A percentile compares a stretch with the other conserved stretches of the same genome.
Evolutionary conservation across 139 green algal genomes (phyloP).

Genomic region (Chlorella vulgaris): DNA sequence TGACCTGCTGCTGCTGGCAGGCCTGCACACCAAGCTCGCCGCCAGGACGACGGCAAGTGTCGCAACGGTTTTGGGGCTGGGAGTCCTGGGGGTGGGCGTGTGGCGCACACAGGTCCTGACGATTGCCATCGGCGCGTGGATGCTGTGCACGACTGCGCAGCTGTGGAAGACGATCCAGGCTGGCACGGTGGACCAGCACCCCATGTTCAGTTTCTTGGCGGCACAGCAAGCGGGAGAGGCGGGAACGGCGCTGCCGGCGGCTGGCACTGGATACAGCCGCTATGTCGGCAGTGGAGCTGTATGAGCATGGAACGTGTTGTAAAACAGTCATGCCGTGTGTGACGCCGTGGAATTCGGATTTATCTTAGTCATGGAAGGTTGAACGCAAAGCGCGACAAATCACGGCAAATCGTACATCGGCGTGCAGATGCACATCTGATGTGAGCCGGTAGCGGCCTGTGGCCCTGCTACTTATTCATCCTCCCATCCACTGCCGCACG

Average conservation of each 20-base stretch:
- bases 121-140: constrained; percentile 24
- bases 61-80: constrained; percentile 36
- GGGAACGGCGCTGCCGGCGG: not conserved
- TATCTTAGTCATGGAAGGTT: no score
- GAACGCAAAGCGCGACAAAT: no score
- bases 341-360: no score
- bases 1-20: constrained; percentile 55
- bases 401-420: no score
- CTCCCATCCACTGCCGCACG: no score
- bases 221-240: not conserved
- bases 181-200: constrained; percentile 52
- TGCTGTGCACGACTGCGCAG: constrained; percentile 50
- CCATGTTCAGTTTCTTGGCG: constrained; percentile 53
- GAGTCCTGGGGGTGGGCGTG: constrained; percentile 12
- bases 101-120: not conserved
- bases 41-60: constrained; percentile 46
- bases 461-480: no score
- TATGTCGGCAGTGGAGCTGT: not conserved
- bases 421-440: no score
- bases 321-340: no score
- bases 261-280: not conserved
- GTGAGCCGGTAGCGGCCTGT: no score
- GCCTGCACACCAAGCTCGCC: constrained; percentile 24
- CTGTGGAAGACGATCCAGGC: constrained; percentile 45
- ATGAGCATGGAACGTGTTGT: not conserved